Evolutionary conservation across 2,329 filamentous ascomycete species (phyloP).

Genomic region (Colletotrichum chrysophilum): DNA sequence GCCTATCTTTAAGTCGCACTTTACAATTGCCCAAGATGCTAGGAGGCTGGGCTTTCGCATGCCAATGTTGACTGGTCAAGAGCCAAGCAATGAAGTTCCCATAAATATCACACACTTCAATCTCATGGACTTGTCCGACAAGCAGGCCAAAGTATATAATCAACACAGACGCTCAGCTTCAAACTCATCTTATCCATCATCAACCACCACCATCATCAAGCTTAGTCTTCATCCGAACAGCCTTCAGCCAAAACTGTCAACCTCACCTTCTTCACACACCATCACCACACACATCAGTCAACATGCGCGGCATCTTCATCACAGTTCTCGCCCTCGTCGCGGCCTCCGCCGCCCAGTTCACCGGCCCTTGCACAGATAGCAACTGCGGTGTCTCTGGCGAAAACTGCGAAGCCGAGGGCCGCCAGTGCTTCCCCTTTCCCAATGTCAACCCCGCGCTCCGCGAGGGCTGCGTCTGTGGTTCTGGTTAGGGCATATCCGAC

Average conservation of each 20-base stretch:
- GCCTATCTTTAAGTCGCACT: background rate
- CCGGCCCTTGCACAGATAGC: slow-evolving; percentile 6
- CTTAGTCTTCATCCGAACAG: background rate
- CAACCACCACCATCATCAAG: background rate
- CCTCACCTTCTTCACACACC: background rate
- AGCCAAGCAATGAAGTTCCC: background rate
- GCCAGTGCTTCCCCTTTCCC: slow-evolving; percentile 18
- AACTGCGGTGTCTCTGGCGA: slow-evolving; percentile 11
- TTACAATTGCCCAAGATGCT: background rate
- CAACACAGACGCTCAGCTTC: background rate
- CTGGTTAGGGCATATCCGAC: background rate
- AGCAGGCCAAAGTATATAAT: slow-evolving; percentile 6
- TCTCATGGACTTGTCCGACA: background rate
- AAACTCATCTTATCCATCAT: background rate
- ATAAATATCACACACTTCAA: background rate
- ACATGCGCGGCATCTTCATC: slow-evolving; percentile 4
- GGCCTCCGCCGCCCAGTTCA: background rate
- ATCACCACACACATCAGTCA: background rate
- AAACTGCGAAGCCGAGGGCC: slow-evolving; percentile 12
- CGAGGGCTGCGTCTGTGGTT: slow-evolving; percentile 17
- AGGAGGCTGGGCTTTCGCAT: background rate
- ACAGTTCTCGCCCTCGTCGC: slow-evolving; percentile 1
- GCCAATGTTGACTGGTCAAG: background rate
- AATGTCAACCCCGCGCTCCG: slow-evolving; percentile 11
- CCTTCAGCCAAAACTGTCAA: background rate